Conservation (phyloP, 768 basidiomycete genomes). For the Lactarius tabidus region DNA sequence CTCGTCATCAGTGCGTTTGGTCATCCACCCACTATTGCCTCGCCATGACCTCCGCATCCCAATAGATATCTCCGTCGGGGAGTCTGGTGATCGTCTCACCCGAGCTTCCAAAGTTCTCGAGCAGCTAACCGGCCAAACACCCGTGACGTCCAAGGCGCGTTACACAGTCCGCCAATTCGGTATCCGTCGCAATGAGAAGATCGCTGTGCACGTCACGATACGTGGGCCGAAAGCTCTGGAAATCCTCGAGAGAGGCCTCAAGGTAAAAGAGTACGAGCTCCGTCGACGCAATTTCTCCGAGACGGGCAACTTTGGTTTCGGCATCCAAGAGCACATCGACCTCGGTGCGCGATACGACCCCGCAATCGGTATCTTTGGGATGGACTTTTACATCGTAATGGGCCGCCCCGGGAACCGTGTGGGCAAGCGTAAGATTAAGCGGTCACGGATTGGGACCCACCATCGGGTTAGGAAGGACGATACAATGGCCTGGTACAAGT, state of each 20-base stretch:
- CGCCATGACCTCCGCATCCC: slow-evolving; percentile 13
- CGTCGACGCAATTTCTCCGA: slow-evolving; percentile 96
- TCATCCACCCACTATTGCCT: slow-evolving; percentile 7
- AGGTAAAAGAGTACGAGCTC: slow-evolving; percentile 99
- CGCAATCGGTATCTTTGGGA: slow-evolving; percentile 97
- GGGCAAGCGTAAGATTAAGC: slow-evolving; percentile 84
- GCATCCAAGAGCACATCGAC: slow-evolving; percentile 99
- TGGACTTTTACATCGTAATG: slow-evolving; percentile 99
- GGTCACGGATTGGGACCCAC: slow-evolving; percentile 77
- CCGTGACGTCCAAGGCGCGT: slow-evolving; percentile 98
- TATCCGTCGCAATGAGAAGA: slow-evolving; percentile 99
- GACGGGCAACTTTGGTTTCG: slow-evolving; percentile 99
- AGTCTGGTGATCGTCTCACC: slow-evolving; percentile 98
- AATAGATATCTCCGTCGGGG: slow-evolving; percentile 97
- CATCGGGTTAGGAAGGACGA: slow-evolving; percentile 96
- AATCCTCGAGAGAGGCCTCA: slow-evolving; percentile 97
- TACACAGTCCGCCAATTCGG: slow-evolving; percentile 99
- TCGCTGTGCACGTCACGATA: slow-evolving; percentile 97
- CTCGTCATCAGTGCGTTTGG: slow-evolving; percentile 93
- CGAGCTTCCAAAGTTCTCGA: slow-evolving; percentile 99
- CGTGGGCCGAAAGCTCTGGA: slow-evolving; percentile 99
- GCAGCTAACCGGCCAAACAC: slow-evolving; percentile 98
- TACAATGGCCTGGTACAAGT: slow-evolving; percentile 98
- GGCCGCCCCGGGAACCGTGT: slow-evolving; percentile 92
- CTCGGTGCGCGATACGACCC: slow-evolving; percentile 98